Base-by-base conservation (phyloP, 208 protist genomes). In the Sergeia podlipaevii region DNA sequence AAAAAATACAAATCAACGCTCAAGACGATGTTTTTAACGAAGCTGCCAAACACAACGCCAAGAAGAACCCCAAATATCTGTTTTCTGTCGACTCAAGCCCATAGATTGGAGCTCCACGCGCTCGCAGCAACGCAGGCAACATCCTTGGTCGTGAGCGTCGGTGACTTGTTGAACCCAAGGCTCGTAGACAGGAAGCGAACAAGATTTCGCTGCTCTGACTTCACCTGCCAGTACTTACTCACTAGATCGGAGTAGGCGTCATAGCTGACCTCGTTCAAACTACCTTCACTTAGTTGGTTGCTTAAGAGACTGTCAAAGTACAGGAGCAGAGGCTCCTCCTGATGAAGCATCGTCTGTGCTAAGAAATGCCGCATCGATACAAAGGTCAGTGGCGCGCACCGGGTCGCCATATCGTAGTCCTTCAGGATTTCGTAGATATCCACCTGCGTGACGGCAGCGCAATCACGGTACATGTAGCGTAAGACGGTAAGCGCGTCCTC, bases 351-450 rank as follows among this genome's bases (percentile, higher is more conserved):
- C 2, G 66, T 46, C 3, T 71, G 70, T 20, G 83, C 74, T 5
- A 95, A 47, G 51, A 89, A 95, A 30, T 70, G 32, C 20, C 89
- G 89, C 55, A 95, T 68, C 18, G 76, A 75, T 11, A 62, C 55
- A 29, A 91, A 80, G 8, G 85, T 93, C 20, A 95, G 60, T 17
- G 82, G 72, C 1, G 81, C 77, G 2, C 74, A 77, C 15, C 84
- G 83, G 13, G 88, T 85, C 26, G 84, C 65, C 74, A 89, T 82
- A 41, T 90, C 69, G 60, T 80, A 95, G 32, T 93, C 83, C 11
- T 61, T 73, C 18, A 95, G 34, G 6, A 88, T 69, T 28, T 81
- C 74, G 26, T 75, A 62, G 1, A 79, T 63, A 23, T 87, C 71
- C 36, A 90, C 74, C 34, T 70, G 70, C n/a, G 86, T 49, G 15